Evolutionary conservation across 2,329 filamentous ascomycete genomes (phyloP), one percentile per base, ranked within the genome.

Genomic region (Alternaria novae-zelandiae): DNA sequence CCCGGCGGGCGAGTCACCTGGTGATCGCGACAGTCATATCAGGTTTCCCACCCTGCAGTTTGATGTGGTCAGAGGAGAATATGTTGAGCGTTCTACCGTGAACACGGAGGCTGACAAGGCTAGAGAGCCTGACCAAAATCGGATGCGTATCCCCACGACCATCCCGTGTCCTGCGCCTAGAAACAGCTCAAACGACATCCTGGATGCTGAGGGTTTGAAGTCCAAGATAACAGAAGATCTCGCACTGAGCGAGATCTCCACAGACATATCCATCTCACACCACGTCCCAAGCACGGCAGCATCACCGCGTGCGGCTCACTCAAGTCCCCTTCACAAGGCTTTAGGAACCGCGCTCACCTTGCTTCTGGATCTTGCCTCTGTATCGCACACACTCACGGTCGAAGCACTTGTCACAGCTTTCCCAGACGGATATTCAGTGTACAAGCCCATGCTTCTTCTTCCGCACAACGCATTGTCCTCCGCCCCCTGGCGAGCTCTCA

Each of bases 381-480:
- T 17, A 23, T 3, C 62, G 57, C 11, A 36, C 74, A 6, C 53
- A 65, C 55, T 74, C n/a, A 67, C 72, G 1, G 11, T 67, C 13
- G 47, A 59, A 3, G 15, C 25, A 1, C 70, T 81, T 5, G 23
- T 70, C 23, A 54, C 64, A 15, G 32, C 62, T 4, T 77, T 80
- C 59, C 72, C 82, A 47, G 75, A 77, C 25, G 75, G 80, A 5
- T 89, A 87, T 76, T 86, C 85, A 4, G 74, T 88, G 46, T 89
- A 90, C 75, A 82, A 82, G 6, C 84, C 86, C 3, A 82, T 90
- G 69, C 82, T 90, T 6, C 83, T 90, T 8, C 81, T 90, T 2
- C 84, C 86, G 1, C 66, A 81, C 21, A 82, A 83, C 64, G 79
- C 84, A 21, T 82, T 87, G 68, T 60, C 65, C 21, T 64, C 72